Conservation (phyloP, 2,329 filamentous ascomycete species). For the Diaporthe aspalathi region DNA sequence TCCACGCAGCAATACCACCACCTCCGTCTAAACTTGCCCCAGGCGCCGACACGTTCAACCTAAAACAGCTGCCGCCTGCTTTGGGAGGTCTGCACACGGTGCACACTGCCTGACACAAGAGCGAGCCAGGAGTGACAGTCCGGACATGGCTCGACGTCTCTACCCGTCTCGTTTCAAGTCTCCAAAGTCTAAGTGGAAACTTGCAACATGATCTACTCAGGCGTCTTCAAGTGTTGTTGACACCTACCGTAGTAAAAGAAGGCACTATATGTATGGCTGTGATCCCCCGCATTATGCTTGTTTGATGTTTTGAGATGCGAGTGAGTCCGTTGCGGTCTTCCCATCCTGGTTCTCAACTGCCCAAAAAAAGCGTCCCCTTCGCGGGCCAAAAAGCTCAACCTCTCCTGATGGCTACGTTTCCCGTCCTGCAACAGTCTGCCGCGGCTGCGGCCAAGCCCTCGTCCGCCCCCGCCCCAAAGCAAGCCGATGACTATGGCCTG, state of each 20-base stretch:
- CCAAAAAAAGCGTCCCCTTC: not conserved
- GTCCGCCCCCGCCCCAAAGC: slow-evolving; percentile 4
- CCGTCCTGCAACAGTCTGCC: slow-evolving; percentile 20
- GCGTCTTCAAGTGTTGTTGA: not conserved
- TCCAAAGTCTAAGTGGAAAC: slow-evolving; percentile 15
- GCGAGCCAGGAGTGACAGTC: slow-evolving; percentile 6
- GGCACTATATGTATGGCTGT: slow-evolving; percentile 8
- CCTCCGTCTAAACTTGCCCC: slow-evolving; percentile 25
- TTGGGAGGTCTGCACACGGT: slow-evolving; percentile 8
- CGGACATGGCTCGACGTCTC: slow-evolving; percentile 20
- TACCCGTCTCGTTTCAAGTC: slow-evolving; percentile 26
- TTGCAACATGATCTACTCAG: slow-evolving; percentile 19
- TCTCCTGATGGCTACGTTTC: slow-evolving; percentile 25
- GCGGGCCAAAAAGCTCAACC: slow-evolving; percentile 8
- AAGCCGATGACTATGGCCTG: slow-evolving; percentile 21
- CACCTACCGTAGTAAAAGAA: not conserved
- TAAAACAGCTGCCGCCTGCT: slow-evolving; percentile 2
- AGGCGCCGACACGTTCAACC: not conserved
- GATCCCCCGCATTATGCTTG: not conserved
- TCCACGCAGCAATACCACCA: slow-evolving; percentile 13
- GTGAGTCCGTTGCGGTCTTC: not conserved
- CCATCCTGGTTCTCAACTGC: not conserved
- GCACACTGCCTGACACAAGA: slow-evolving; percentile 16
- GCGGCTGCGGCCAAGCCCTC: slow-evolving; percentile 7
- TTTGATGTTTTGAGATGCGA: not conserved